Base-by-base conservation (phyloP, 2,329 filamentous ascomycete genomes). In the Fusarium sp. region DNA sequence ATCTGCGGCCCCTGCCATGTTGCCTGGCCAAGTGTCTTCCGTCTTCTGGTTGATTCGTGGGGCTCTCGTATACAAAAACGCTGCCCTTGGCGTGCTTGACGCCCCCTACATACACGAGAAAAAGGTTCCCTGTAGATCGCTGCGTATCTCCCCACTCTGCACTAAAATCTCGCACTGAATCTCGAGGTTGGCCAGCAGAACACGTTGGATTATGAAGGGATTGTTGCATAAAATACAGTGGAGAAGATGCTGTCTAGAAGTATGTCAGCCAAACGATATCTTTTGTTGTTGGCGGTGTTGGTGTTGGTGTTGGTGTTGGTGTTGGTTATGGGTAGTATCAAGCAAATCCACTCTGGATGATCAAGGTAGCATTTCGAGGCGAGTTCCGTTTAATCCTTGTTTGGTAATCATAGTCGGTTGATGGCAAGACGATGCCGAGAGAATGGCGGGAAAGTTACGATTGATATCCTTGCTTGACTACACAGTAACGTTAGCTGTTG, bases 91-190 rank as follows among this genome's bases (percentile, higher is more conserved):
- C 60, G n/a, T 33, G 47, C 43, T 53, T 21, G n/a, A 53, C 23
- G 30, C 50, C 50, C 56, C 68, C 53, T 71, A 71, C 61, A 67
- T 71, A 71, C 68, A 71, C 67, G 68, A 71, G 61, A 28, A 38
- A 66, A 66, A 33, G 28, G 28, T 60, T 59, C 52, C 59, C 32
- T 65, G 67, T 47, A 43, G 50, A 69, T 69, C 58, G 40, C 37
- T 46, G 43, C 65, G 62, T 32, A n/a, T 54, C 53, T 62, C 57
- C 30, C 57, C 67, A 68, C 57, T 59, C 32, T 42, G 18, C 21
- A 50, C 59, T 42, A 44, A 70, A 70, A 46, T 40, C 54, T 70
- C 49, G 54, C 66, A 42, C 61, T 42, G 37, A 40, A 37, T 38
- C 37, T 42, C 13, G 32, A 62, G 62, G 38, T 50, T 65, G 44